These are phyloP conservation scores for Dichotomopilus funicola DNA, from an alignment of 2,329 filamentous ascomycete species.

Conservation along the genomic window DNA sequence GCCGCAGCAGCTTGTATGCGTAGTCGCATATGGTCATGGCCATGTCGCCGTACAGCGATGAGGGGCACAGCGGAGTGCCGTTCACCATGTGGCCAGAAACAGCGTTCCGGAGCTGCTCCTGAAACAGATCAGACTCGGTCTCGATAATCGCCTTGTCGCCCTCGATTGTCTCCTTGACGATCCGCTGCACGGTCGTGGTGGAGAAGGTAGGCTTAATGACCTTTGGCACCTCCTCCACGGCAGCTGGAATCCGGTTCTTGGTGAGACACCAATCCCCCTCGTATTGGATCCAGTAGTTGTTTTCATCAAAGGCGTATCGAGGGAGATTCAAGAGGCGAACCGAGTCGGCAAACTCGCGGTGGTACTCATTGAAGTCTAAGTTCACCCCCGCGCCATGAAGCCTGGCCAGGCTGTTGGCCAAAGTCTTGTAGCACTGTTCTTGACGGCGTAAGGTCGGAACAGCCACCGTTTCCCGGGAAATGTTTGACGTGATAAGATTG, in stretches of 20 bases:
- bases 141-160: conserved; percentile 55
- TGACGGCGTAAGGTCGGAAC: conserved; percentile 8
- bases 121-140: conserved; percentile 55
- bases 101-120: conserved; percentile 54
- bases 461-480: conserved; percentile 1
- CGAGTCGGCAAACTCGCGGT: conserved; percentile 41
- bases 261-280: conserved; percentile 64
- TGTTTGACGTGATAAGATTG: conserved; percentile 41
- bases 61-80: conserved; percentile 40
- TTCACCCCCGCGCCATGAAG: conserved; percentile 41
- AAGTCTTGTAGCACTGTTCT: conserved; percentile 43
- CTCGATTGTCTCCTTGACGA: conserved; percentile 57
- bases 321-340: conserved; percentile 55
- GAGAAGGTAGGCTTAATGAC: conserved; percentile 35
- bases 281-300: conserved; percentile 63
- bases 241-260: conserved; percentile 44
- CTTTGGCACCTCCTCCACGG: conserved; percentile 16
- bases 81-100: conserved; percentile 55
- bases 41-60: conserved; percentile 46
- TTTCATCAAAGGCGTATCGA: conserved; percentile 64
- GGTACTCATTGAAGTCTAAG: conserved; percentile 66
- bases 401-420: neutral
- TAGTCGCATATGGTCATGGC: conserved; percentile 51
- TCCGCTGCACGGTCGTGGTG: conserved; percentile 56
- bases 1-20: conserved; percentile 45